A percentile compares a stretch with the other conserved stretches of the same genome.
These are phyloP conservation scores for Emergomyces pasteurianus DNA, from an alignment of 2,329 filamentous ascomycete genomes.

Conservation along the genomic window DNA sequence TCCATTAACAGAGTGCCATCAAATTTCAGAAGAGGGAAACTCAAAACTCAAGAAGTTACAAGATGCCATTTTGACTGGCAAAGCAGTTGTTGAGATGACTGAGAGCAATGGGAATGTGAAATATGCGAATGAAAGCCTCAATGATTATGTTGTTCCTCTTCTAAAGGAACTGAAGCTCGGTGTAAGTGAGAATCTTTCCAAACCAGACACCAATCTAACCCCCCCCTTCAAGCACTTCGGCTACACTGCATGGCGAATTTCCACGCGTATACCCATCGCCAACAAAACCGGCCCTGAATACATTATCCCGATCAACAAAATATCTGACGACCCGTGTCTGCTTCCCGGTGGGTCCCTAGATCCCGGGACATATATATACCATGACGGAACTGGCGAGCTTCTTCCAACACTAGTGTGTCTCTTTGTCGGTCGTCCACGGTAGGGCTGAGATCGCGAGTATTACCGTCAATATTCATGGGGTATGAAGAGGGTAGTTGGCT, in stretches of 20 bases:
- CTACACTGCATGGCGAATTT: conserved; percentile 3
- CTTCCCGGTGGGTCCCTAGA: neutral
- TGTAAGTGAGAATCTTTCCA: neutral
- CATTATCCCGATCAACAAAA: conserved; percentile 1
- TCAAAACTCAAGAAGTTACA: neutral
- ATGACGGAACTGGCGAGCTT: neutral
- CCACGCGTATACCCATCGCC: neutral
- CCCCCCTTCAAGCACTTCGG: neutral
- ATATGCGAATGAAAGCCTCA: conserved; percentile 1
- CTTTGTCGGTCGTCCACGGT: conserved; percentile 1
- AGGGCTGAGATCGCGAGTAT: neutral
- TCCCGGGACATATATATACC: neutral
- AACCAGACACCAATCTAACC: neutral
- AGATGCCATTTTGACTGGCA: neutral
- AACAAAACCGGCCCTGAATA: conserved; percentile 3
- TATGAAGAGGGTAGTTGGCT: too few relatives aligned
- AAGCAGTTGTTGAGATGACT: neutral
- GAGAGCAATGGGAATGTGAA: conserved; percentile 2
- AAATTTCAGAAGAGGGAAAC: neutral
- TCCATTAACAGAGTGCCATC: neutral
- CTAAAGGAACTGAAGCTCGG: neutral
- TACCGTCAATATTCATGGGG: neutral
- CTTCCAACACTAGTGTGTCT: conserved; percentile 2
- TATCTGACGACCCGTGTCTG: neutral
- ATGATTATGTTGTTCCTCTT: conserved; percentile 3